phyloP scores from a whole-genome alignment of 495 filamentous ascomycete species.

The Staphylotrichum longicolle region DNA sequence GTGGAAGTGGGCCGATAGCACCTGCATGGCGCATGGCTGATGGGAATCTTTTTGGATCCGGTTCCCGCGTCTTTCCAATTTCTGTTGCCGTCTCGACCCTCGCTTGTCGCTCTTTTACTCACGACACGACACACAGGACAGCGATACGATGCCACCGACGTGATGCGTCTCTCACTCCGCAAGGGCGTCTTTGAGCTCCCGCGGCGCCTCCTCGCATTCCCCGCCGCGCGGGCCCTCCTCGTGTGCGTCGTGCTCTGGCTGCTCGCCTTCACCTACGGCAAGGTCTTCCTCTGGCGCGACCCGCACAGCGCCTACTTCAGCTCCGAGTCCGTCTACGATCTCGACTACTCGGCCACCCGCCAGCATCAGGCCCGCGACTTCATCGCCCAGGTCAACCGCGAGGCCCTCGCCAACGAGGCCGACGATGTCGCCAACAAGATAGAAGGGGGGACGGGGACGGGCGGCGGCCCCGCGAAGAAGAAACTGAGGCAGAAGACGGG shows the following conservation, averaged over 20 bases:
- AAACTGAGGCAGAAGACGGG: conserved; percentile 23
- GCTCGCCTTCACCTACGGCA: conserved; percentile 14
- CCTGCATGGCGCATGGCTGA: no score
- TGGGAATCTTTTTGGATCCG: no score
- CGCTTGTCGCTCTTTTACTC: no score
- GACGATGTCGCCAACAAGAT: conserved; percentile 20
- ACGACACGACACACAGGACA: no score
- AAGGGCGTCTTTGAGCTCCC: neutral
- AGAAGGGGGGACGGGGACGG: no score
- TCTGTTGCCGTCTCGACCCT: no score
- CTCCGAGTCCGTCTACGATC: conserved; percentile 38
- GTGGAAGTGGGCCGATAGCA: no score
- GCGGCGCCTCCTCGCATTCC: neutral
- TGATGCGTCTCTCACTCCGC: neutral
- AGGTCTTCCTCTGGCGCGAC: conserved; percentile 39
- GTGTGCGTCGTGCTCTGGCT: conserved; percentile 12
- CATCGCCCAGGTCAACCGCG: conserved; percentile 22
- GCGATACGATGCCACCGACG: no score
- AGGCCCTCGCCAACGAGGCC: neutral
- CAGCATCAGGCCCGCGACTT: conserved; percentile 35
- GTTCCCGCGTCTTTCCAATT: no score
- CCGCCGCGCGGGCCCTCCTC: conserved; percentile 10
- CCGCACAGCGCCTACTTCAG: conserved; percentile 44
- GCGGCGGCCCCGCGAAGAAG: neutral
- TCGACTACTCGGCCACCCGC: conserved; percentile 38